Evolutionary conservation across 208 protist species (phyloP).

Genomic region (Angomonas desouzai): DNA sequence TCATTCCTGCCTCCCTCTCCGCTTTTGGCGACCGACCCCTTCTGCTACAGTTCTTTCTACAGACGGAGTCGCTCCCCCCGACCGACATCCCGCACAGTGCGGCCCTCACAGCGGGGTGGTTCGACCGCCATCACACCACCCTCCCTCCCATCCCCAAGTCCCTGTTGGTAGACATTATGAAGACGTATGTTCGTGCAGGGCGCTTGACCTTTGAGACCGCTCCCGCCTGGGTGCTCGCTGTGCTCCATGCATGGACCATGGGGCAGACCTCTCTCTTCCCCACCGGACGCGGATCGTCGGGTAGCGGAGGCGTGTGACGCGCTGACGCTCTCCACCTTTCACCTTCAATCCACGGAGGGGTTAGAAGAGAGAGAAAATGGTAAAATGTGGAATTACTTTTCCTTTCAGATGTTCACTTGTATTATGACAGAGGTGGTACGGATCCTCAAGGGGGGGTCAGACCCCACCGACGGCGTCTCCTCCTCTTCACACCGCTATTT

Average conservation of each 20-base stretch:
- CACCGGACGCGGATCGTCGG: neutral
- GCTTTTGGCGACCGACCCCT: constrained; percentile 5
- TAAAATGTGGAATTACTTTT: neutral
- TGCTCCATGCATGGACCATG: neutral
- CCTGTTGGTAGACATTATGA: neutral
- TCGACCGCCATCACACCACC: neutral
- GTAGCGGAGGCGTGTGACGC: neutral
- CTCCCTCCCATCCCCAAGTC: neutral
- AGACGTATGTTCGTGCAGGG: neutral
- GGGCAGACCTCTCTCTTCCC: neutral
- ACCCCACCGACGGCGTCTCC: no score
- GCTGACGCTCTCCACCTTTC: neutral
- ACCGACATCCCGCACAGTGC: constrained; percentile 4
- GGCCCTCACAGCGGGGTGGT: constrained; percentile 3
- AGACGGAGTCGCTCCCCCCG: constrained; percentile 28
- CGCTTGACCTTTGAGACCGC: neutral
- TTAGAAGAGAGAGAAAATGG: neutral
- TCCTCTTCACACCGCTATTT: neutral
- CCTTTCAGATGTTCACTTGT: neutral
- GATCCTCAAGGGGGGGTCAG: neutral
- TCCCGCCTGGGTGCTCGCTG: neutral
- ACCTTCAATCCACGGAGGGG: neutral
- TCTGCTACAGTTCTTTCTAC: constrained; percentile 34
- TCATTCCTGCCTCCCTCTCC: neutral
- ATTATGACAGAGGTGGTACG: neutral